These are phyloP conservation scores for Phytophthora pinifolia DNA, from an alignment of 352 stramenopile genomes.

Conservation along the genomic window DNA sequence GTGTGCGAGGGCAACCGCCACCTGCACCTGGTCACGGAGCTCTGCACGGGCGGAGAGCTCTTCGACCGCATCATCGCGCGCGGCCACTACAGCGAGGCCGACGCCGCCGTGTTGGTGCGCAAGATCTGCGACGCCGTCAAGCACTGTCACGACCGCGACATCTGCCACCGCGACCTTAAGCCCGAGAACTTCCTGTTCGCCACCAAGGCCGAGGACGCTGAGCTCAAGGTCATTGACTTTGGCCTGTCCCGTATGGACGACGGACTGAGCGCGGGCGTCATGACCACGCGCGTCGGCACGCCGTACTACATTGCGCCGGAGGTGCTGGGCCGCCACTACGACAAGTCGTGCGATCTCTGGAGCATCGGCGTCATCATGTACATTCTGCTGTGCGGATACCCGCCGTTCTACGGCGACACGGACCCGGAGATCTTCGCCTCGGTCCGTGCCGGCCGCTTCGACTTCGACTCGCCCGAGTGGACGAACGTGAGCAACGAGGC, in stretches of 20 bases:
- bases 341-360: constrained; percentile 97
- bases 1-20: constrained; percentile 97
- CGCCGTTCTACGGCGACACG: constrained; percentile 96
- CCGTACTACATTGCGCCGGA: constrained; percentile 95
- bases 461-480: constrained; percentile 89
- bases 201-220: constrained; percentile 84
- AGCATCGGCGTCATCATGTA: constrained; percentile 96
- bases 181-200: constrained; percentile 97
- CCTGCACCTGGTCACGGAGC: constrained; percentile 97
- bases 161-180: constrained; percentile 98
- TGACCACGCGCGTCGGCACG: constrained; percentile 97
- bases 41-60: constrained; percentile 97
- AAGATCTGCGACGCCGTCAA: constrained; percentile 96
- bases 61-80: constrained; percentile 92
- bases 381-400: constrained; percentile 95
- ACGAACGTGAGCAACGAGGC: constrained; percentile 80
- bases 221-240: constrained; percentile 99
- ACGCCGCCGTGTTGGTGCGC: constrained; percentile 94
- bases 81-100: constrained; percentile 96
- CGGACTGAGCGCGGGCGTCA: constrained; percentile 72
- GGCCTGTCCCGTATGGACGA: constrained; percentile 93
- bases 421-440: constrained; percentile 90
- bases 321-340: constrained; percentile 93
- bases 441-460: constrained; percentile 75
- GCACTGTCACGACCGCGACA: constrained; percentile 97